Evolutionary conservation across 106 monocot genomes (phyloP).

Genomic region (Hemerocallis citrina): DNA sequence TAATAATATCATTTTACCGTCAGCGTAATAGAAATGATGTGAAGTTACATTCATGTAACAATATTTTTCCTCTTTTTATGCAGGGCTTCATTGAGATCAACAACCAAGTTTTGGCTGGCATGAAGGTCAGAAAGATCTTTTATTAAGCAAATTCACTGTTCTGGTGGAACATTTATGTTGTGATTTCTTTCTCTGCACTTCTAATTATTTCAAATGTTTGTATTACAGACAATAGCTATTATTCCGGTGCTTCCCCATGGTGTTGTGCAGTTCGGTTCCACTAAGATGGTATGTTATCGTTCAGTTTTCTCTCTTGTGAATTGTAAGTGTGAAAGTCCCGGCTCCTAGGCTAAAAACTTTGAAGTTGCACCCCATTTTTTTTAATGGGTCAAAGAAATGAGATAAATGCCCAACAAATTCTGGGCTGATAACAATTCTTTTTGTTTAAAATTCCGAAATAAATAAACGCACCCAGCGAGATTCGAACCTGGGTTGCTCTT

Average conservation of each 20-base stretch:
- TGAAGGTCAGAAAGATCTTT: constrained; percentile 35
- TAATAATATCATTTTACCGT: too few relatives aligned
- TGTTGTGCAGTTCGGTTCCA: constrained; percentile 75
- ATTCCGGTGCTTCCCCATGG: constrained; percentile 84
- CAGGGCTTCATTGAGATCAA: constrained; percentile 44
- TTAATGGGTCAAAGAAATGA: too few relatives aligned
- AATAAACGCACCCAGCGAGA: too few relatives aligned
- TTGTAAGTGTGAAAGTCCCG: too few relatives aligned
- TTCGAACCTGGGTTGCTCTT: too few relatives aligned
- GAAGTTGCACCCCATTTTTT: too few relatives aligned
- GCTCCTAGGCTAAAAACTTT: too few relatives aligned
- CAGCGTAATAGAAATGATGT: too few relatives aligned
- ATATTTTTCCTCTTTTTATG: constrained; percentile 1
- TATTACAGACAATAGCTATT: constrained; percentile 49
- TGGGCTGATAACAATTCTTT: too few relatives aligned
- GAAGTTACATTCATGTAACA: too few relatives aligned
- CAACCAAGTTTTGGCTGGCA: constrained; percentile 39
- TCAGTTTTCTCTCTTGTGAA: neutral
- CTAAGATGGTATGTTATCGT: constrained; percentile 37
- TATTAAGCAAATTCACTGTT: neutral
- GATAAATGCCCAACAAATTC: too few relatives aligned
- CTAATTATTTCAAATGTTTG: neutral
- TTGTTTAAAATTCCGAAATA: too few relatives aligned
- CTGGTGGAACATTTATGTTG: neutral
- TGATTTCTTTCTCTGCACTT: neutral